A percentile compares a stretch with the other conserved stretches of the same genome.
Evolutionary conservation across 2,329 filamentous ascomycete genomes (phyloP).

Genomic region (Neopestalotiopsis rosae): DNA sequence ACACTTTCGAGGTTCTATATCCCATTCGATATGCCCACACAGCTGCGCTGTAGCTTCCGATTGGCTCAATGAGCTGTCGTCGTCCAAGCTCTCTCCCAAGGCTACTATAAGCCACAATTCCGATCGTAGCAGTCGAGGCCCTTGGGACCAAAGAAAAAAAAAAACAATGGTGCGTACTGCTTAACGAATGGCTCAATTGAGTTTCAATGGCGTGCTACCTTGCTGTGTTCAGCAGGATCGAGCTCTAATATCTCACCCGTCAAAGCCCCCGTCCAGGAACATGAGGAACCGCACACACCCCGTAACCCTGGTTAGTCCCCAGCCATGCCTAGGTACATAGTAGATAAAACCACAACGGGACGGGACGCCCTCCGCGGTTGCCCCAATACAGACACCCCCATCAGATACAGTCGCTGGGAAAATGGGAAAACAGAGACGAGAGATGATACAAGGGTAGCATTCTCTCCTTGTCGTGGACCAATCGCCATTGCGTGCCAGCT

Average conservation of each 20-base stretch:
- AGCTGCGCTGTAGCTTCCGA: not conserved
- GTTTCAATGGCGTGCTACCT: not conserved
- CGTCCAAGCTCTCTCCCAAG: not conserved
- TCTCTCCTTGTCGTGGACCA: not conserved
- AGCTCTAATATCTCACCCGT: slow-evolving; percentile 3
- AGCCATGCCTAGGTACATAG: not conserved
- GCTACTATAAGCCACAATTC: not conserved
- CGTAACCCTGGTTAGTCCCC: not conserved
- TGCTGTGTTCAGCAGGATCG: not conserved
- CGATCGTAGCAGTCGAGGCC: not conserved
- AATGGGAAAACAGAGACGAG: not conserved
- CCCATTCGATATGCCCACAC: not conserved
- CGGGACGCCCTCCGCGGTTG: not conserved
- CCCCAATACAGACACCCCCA: not conserved
- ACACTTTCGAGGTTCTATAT: not conserved
- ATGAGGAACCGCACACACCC: not conserved
- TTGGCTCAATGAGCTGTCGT: not conserved
- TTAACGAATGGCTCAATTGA: not conserved
- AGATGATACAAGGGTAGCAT: slow-evolving; percentile 4
- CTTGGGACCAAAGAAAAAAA: not conserved
- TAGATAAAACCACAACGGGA: not conserved
- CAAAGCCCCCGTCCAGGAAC: not conserved
- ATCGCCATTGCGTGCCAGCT: not conserved
- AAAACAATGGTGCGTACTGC: not conserved
- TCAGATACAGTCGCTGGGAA: not conserved